Conservation (phyloP, 371 early-diverging fungal species). For the Mucor piriformis region DNA sequence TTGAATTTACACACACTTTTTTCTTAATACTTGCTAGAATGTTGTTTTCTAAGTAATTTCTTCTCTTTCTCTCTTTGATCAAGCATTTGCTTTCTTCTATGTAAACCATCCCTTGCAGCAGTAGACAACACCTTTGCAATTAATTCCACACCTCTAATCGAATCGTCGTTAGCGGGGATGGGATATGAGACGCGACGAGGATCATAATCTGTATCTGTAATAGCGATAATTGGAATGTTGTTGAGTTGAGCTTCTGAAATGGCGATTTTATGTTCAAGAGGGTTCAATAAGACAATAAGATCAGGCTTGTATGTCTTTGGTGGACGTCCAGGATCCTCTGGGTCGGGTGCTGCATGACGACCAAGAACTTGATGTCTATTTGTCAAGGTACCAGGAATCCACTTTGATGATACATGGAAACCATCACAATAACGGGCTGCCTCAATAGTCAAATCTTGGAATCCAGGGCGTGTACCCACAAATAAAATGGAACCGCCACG, state of each 20-base stretch:
- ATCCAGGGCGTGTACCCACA: constrained; percentile 79
- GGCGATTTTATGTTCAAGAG: constrained; percentile 79
- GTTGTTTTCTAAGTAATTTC: constrained; percentile 25
- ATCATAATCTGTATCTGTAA: constrained; percentile 93
- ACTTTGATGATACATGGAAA: constrained; percentile 80
- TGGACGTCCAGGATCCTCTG: constrained; percentile 56
- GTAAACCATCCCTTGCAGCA: constrained; percentile 75
- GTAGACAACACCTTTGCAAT: constrained; percentile 82
- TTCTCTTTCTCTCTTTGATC: constrained; percentile 41
- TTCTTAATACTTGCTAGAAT: constrained; percentile 9
- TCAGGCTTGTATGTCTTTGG: constrained; percentile 81
- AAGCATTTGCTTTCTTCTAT: constrained; percentile 45
- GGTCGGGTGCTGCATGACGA: constrained; percentile 60
- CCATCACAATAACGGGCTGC: constrained; percentile 81
- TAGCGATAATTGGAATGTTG: constrained; percentile 89
- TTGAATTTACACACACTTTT: constrained; percentile 4
- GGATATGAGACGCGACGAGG: constrained; percentile 90
- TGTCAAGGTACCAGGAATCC: constrained; percentile 92
- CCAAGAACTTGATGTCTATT: constrained; percentile 81
- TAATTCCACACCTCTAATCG: constrained; percentile 77
- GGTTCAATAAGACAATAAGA: constrained; percentile 86
- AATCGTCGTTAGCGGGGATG: constrained; percentile 97
- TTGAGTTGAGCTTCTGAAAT: constrained; percentile 80
- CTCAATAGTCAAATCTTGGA: constrained; percentile 71
- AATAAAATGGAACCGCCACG: constrained; percentile 89